A percentile compares a stretch with the other conserved stretches of the same genome.
These are phyloP conservation scores for Acacia pycnantha DNA, from an alignment of 331 rosid species.

Conservation along the genomic window DNA sequence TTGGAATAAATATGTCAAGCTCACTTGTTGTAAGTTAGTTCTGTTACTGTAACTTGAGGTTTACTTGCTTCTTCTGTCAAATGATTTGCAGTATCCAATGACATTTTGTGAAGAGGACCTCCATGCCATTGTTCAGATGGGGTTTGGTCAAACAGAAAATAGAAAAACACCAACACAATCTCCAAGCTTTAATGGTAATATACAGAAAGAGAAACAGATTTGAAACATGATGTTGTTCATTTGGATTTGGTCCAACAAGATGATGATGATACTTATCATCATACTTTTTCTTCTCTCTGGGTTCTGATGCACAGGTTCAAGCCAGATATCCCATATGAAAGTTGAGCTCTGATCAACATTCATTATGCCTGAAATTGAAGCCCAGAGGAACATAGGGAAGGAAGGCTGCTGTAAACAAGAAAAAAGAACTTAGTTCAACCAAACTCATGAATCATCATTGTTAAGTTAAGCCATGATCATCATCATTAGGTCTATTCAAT, in stretches of 20 bases:
- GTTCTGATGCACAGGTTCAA: constrained; percentile 66
- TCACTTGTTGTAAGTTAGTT: not conserved
- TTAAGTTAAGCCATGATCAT: constrained; percentile 40
- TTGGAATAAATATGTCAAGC: not conserved
- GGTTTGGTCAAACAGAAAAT: constrained; percentile 60
- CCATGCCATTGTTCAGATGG: constrained; percentile 85
- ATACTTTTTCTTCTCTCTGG: not conserved
- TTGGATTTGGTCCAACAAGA: constrained; percentile 22
- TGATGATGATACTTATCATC: not conserved
- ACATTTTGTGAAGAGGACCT: constrained; percentile 79
- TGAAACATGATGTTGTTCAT: constrained; percentile 32
- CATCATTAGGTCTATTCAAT: constrained; percentile 40
- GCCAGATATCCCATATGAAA: constrained; percentile 70
- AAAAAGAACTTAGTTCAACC: constrained; percentile 37
- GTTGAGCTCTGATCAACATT: constrained; percentile 71
- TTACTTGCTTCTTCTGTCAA: constrained; percentile 21
- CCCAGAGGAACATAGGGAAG: constrained; percentile 34
- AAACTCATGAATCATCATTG: constrained; percentile 35
- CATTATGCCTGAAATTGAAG: constrained; percentile 40
- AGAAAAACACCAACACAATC: constrained; percentile 48
- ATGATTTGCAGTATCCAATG: constrained; percentile 55
- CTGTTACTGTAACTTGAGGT: not conserved
- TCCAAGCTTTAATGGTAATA: constrained; percentile 57
- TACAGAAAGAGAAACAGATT: not conserved
- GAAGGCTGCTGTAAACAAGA: constrained; percentile 63